Conservation (phyloP, 176 grass and related monocot species). For the Rhipidocladum racemiflorum region DNA sequence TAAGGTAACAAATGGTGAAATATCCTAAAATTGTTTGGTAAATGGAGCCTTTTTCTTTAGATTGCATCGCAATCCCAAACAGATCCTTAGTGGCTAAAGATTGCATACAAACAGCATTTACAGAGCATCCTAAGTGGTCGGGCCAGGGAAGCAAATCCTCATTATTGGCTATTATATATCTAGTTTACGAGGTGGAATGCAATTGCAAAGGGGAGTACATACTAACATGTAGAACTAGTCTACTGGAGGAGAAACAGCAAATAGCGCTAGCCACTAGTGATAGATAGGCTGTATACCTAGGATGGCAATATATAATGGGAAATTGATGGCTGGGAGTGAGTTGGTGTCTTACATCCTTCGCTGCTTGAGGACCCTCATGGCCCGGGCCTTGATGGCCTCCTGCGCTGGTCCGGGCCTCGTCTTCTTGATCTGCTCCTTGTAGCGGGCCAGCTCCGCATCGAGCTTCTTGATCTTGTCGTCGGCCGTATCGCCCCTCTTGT, state of each 20-base stretch:
- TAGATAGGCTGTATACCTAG: background rate
- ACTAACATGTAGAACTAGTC: too few relatives aligned
- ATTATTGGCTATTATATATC: background rate
- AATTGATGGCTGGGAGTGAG: background rate
- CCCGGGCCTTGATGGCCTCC: constrained; percentile 87
- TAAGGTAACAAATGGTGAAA: background rate
- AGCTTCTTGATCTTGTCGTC: constrained; percentile 96
- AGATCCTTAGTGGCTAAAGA: background rate
- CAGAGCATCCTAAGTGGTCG: background rate
- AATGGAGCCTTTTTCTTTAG: background rate
- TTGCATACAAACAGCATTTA: background rate
- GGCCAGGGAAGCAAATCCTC: background rate
- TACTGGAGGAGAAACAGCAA: background rate
- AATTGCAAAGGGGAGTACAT: background rate
- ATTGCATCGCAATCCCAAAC: background rate
- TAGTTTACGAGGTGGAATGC: background rate
- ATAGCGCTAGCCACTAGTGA: background rate
- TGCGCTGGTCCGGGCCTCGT: constrained; percentile 88
- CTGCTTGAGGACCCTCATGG: constrained; percentile 96
- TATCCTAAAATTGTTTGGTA: background rate
- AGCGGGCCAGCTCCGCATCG: constrained; percentile 78
- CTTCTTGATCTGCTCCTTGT: constrained; percentile 98
- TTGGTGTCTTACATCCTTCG: constrained; percentile 60
- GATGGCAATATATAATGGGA: background rate
- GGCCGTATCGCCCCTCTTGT: constrained; percentile 78